Conservation (phyloP, 2,329 filamentous ascomycete genomes). For the Hymenoscyphus scutula region DNA sequence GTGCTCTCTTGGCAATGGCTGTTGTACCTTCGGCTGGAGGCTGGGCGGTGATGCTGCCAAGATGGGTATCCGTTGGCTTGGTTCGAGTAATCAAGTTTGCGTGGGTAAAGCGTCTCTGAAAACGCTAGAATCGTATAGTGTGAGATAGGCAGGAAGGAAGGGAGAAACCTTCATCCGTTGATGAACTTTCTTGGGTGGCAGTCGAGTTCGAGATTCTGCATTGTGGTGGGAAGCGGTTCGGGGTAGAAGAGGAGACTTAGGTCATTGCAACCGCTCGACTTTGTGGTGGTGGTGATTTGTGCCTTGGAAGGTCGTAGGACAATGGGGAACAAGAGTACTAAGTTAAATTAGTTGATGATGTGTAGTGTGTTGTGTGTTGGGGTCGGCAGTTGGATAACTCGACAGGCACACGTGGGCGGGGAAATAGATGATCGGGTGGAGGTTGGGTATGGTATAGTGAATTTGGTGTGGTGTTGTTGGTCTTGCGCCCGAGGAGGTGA, state of each 20-base stretch:
- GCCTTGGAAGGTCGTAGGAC: slow-evolving; percentile 24
- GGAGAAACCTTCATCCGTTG: slow-evolving; percentile 32
- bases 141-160: slow-evolving; percentile 15
- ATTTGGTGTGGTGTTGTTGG: neutral
- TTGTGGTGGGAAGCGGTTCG: slow-evolving; percentile 31
- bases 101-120: neutral
- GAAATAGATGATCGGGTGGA: neutral
- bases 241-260: slow-evolving; percentile 25
- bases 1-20: slow-evolving; percentile 16
- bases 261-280: slow-evolving; percentile 30
- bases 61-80: slow-evolving; percentile 10
- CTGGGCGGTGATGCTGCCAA: slow-evolving; percentile 19
- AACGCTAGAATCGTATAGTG: neutral
- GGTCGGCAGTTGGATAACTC: slow-evolving; percentile 2
- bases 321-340: neutral
- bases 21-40: slow-evolving; percentile 13
- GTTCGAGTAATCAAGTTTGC: neutral
- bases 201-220: slow-evolving; percentile 34
- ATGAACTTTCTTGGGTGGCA: slow-evolving; percentile 36
- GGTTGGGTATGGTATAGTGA: neutral
- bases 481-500: neutral
- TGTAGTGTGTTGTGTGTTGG: neutral
- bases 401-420: slow-evolving; percentile 2
- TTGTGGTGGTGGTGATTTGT: slow-evolving; percentile 10
- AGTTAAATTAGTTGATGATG: neutral